phyloP scores from a whole-genome alignment of 768 basidiomycete species.

The Boletellus sp. region DNA sequence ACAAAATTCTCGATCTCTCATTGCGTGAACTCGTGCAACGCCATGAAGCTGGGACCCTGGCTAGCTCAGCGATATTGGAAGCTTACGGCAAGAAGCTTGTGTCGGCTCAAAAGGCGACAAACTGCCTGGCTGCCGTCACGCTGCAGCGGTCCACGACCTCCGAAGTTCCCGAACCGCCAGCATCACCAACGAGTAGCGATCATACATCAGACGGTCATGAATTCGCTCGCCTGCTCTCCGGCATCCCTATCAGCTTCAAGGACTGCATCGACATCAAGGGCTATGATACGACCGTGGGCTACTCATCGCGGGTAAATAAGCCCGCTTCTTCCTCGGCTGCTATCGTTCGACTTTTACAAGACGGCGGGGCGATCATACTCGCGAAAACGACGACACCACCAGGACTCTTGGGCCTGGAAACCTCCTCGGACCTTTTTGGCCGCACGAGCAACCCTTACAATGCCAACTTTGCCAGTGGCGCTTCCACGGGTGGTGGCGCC shows the following conservation, averaged over 20 bases:
- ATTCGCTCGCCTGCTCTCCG: constrained; percentile 33
- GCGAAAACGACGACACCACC: constrained; percentile 45
- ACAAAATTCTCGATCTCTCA: constrained; percentile 34
- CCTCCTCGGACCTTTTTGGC: constrained; percentile 43
- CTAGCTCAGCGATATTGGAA: constrained; percentile 31
- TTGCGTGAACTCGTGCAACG: constrained; percentile 35
- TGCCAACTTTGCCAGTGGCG: constrained; percentile 38
- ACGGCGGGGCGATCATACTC: constrained; percentile 41
- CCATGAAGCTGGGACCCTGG: constrained; percentile 26
- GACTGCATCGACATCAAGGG: constrained; percentile 45
- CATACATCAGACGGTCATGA: not conserved
- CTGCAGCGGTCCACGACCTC: constrained; percentile 29
- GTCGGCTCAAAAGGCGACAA: constrained; percentile 40
- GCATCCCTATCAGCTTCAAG: constrained; percentile 49
- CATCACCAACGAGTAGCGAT: constrained; percentile 10
- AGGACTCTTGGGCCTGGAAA: constrained; percentile 39
- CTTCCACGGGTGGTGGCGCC: constrained; percentile 50
- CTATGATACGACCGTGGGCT: constrained; percentile 45
- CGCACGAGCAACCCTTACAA: constrained; percentile 48
- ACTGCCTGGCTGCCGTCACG: constrained; percentile 48
- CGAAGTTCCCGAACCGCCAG: not conserved
- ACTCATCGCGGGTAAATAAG: constrained; percentile 35
- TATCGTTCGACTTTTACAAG: constrained; percentile 38
- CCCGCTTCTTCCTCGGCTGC: constrained; percentile 35
- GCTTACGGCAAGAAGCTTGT: constrained; percentile 42